phyloP scores from a whole-genome alignment of 306 rosid genomes.

The Fragaria nilgerrensis region DNA sequence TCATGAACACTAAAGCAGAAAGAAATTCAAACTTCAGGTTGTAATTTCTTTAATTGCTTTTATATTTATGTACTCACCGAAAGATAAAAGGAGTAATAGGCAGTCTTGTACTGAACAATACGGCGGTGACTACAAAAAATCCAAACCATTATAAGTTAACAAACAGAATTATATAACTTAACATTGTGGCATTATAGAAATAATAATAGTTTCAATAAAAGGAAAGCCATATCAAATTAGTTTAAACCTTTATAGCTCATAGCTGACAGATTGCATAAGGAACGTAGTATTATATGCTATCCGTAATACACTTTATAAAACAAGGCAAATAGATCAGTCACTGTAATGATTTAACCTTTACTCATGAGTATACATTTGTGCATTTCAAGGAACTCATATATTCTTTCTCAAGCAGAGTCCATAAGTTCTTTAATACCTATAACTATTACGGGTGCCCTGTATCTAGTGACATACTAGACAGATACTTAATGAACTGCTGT shows the following conservation, averaged over 20 bases:
- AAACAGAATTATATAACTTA: neutral
- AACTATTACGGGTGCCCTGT: neutral
- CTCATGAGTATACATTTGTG: neutral
- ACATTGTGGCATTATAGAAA: neutral
- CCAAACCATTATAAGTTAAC: conserved; percentile 2
- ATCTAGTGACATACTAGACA: neutral
- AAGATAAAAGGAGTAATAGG: conserved; percentile 88
- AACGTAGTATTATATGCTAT: neutral
- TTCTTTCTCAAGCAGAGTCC: neutral
- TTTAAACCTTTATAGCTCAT: neutral
- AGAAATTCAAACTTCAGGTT: neutral
- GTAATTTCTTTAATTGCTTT: neutral
- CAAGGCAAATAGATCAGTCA: neutral
- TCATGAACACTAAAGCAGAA: neutral
- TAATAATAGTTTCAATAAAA: neutral
- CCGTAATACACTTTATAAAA: neutral
- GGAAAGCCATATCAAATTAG: neutral
- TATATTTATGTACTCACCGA: conserved; percentile 49
- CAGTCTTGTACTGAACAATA: conserved; percentile 90
- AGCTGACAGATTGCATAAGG: neutral
- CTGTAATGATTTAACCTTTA: neutral
- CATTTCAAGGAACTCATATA: neutral
- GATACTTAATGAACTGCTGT: neutral
- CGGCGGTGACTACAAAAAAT: conserved; percentile 70
- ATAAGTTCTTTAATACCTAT: neutral